Base-by-base conservation (phyloP, 805 yeast genomes). In the Metschnikowia kofuensis region DNA sequence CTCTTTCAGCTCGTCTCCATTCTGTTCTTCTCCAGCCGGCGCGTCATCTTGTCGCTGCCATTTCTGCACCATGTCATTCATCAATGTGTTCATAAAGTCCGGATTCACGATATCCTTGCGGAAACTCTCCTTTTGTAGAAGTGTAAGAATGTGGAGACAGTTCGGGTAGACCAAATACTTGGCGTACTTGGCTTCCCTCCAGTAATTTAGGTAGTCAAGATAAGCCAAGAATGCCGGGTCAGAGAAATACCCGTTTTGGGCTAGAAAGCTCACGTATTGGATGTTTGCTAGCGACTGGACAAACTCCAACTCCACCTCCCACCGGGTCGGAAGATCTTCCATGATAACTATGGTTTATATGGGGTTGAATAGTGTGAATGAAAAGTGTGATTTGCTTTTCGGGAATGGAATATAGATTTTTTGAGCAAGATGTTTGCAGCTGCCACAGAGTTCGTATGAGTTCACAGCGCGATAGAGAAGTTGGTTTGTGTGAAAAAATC, bases 281-380 rank as follows among this genome's bases (percentile, higher is more conserved):
- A 92, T 83, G 65, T 92, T 94, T 2, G 96, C 89, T 32, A 92
- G 74, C 13, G 96, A 85, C 68, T 92, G 98, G 3, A 92, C 95
- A 68, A 92, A 92, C 79, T 87, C 97, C n/a, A 88, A 74, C 58
- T 88, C 96, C 21, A 88, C 81, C 60, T 88, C 96, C 89, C 92
- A 89, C 49, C 96, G 66, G 6, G 87, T 78, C n/a, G 92, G 90
- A n/a, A 80, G 70, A 30, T 55, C 57, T 28, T 56, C 61, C 54
- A 52, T 57, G 27, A 7, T 39, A n/a, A 7, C 15, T 31, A 13
- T 31, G 34, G 34, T 31, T 31, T 31, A 31, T 31, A 11, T 31
- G 13, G 13, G 13, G 34, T 31, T 6, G 34, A 31, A 31, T 11
- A 11, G 34, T 10, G 13, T 10, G 34, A 11, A 13, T 31, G 34